A percentile compares a stretch with the other conserved stretches of the same genome.
Conservation (phyloP, 192 early-diverging fungal genomes). For the Pilaira anomala region DNA sequence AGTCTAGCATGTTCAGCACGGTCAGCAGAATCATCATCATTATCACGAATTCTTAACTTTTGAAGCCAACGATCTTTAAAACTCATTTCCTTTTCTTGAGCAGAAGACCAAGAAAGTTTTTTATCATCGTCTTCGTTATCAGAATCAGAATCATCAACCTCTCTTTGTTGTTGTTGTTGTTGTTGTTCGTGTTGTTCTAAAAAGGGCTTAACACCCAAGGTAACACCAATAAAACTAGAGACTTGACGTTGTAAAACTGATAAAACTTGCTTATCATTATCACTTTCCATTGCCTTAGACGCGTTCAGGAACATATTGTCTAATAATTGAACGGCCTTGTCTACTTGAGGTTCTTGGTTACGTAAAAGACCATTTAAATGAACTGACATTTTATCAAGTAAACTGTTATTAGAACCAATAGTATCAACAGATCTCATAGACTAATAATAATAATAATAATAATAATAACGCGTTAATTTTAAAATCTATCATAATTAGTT, state of each 20-base stretch:
- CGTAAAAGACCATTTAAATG: constrained; percentile 20
- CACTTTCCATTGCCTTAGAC: constrained; percentile 14
- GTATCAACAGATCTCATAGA: constrained; percentile 23
- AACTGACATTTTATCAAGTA: constrained; percentile 11
- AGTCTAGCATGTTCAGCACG: constrained; percentile 20
- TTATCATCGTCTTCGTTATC: constrained; percentile 5
- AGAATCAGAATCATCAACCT: background rate
- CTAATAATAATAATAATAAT: background rate
- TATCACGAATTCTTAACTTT: background rate
- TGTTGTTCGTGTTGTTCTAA: constrained; percentile 1
- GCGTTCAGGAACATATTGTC: constrained; percentile 22
- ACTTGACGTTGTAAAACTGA: constrained; percentile 20
- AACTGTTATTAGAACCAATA: background rate
- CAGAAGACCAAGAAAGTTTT: constrained; percentile 9
- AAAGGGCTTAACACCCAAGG: constrained; percentile 13
- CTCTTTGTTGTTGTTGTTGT: background rate
- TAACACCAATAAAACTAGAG: constrained; percentile 17
- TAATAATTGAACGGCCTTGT: constrained; percentile 14
- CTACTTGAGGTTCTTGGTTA: constrained; percentile 3
- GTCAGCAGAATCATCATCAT: background rate
- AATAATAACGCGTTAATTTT: background rate
- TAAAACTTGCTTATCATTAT: constrained; percentile 20
- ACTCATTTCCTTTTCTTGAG: background rate
- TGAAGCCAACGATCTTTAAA: background rate
- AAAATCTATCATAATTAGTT: background rate